Percentiles rank a stretch among this genome's conserved stretches.
phyloP scores from a whole-genome alignment of 768 basidiomycete species.

The Phlebiopsis gigantea region DNA sequence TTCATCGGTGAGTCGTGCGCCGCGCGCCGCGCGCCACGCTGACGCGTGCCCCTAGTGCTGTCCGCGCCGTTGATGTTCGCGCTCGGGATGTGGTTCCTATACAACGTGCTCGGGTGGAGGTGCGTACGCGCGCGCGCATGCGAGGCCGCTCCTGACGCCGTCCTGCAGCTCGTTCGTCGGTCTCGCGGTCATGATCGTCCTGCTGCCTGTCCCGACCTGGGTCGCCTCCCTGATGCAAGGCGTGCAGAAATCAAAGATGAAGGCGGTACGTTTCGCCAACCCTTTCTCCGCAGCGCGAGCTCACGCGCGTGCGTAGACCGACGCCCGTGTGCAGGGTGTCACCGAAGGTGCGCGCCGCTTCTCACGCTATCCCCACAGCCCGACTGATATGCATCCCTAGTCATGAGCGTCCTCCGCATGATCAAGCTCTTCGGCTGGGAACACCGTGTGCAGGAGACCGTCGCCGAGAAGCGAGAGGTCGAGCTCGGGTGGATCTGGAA shows the following conservation, averaged over 20 bases:
- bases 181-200: conserved; percentile 33
- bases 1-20: conserved; percentile 21
- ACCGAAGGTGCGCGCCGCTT: conserved; percentile 28
- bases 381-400: neutral
- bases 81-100: conserved; percentile 24
- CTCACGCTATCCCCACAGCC: neutral
- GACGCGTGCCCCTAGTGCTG: neutral
- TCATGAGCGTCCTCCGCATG: conserved; percentile 35
- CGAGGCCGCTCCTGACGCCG: too few species aligned
- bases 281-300: neutral
- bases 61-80: conserved; percentile 8
- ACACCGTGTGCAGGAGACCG: conserved; percentile 40
- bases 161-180: conserved; percentile 34
- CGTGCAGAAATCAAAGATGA: conserved; percentile 36
- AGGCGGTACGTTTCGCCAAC: conserved; percentile 25
- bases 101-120: conserved; percentile 20
- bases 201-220: conserved; percentile 40
- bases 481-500: conserved; percentile 53
- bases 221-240: conserved; percentile 31
- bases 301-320: conserved; percentile 27
- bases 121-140: conserved; percentile 5
- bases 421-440: conserved; percentile 43
- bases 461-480: conserved; percentile 51
- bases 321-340: conserved; percentile 39
- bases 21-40: neutral